Evolutionary conservation across 257 asterid species (phyloP).

Genomic region (Parsonsia alboflavescens): DNA sequence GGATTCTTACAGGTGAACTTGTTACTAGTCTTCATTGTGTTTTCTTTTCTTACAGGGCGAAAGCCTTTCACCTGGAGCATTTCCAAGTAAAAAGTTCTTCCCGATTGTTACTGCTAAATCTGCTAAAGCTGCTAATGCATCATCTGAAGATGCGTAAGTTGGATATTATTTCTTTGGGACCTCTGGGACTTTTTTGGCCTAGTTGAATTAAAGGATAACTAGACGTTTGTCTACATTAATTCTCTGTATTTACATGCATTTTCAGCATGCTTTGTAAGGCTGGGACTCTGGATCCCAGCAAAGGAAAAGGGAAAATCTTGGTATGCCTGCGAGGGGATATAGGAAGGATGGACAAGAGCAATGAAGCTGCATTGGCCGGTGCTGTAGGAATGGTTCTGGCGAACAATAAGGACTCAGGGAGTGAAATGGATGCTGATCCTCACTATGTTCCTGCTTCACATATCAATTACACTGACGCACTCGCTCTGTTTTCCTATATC

Average conservation of each 20-base stretch:
- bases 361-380: slow-evolving; percentile 63
- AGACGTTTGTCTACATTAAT: not conserved
- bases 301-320: slow-evolving; percentile 71
- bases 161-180: not conserved
- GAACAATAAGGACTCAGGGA: slow-evolving; percentile 49
- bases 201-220: not conserved
- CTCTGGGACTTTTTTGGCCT: not conserved
- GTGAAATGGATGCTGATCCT: slow-evolving; percentile 70
- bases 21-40: not conserved
- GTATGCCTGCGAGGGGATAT: slow-evolving; percentile 66
- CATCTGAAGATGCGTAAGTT: slow-evolving; percentile 54
- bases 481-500: slow-evolving; percentile 46
- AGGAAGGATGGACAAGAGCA: slow-evolving; percentile 59
- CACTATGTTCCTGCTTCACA: slow-evolving; percentile 76
- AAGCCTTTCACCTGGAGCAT: slow-evolving; percentile 47
- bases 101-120: slow-evolving; percentile 41
- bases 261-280: slow-evolving; percentile 51
- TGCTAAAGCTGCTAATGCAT: slow-evolving; percentile 45
- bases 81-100: slow-evolving; percentile 33
- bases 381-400: slow-evolving; percentile 78
- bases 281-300: slow-evolving; percentile 63
- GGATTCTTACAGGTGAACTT: no score
- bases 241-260: not conserved
- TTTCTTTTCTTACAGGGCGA: slow-evolving; percentile 43
- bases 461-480: slow-evolving; percentile 66